Base-by-base conservation (phyloP, 768 basidiomycete species). In the Austroboletus festivus region DNA sequence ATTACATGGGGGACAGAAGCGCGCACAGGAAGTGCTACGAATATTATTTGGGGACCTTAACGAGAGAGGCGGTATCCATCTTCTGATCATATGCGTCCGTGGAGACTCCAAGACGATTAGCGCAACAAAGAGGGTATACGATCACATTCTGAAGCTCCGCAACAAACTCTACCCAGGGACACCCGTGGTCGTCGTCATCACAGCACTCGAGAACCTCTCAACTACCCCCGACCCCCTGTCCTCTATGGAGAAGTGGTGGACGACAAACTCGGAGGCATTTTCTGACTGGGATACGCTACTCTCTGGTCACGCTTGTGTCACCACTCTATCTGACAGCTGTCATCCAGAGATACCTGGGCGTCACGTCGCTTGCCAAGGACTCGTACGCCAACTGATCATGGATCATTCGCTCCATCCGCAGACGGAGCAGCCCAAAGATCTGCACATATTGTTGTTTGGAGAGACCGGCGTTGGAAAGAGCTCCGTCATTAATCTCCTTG, bases 371-470 rank as follows among this genome's bases (percentile, higher is more conserved):
- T 62, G 61, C 38, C 61, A 44, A 45, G 37, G 31, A 3, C 58
- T 55, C 45, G 52, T 49, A 22, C 61, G 55, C 43, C 35, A 47
- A 9, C 55, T 63, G n/a, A 58, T 62, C 4, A 20, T 43, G 8
- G 24, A 34, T 15, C 45, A 48, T 9, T 48, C 61, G 6, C 61
- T 57, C 23, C 54, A 39, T 20, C 52, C 56, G 12, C 56, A 44
- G 2, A 63, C 56, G 1, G 20, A 19, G 13, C 48, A 52, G 10
- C 56, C 61, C 3, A 60, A 53, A 18, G 58, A 60, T n/a, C 10
- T 63, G 22, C 61, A 74, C 41, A 54, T 74, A 28, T 48, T 75
- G 16, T 35, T 75, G 16, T 75, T 75, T 37, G 74, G 74, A 1
- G 72, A 73, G 52, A 65, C 58, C 0, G 58, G 58, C 3, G 58